A percentile compares a stretch with the other conserved stretches of the same genome.
Evolutionary conservation across 768 basidiomycete genomes (phyloP).

Genomic region (Hericium rajendrae): DNA sequence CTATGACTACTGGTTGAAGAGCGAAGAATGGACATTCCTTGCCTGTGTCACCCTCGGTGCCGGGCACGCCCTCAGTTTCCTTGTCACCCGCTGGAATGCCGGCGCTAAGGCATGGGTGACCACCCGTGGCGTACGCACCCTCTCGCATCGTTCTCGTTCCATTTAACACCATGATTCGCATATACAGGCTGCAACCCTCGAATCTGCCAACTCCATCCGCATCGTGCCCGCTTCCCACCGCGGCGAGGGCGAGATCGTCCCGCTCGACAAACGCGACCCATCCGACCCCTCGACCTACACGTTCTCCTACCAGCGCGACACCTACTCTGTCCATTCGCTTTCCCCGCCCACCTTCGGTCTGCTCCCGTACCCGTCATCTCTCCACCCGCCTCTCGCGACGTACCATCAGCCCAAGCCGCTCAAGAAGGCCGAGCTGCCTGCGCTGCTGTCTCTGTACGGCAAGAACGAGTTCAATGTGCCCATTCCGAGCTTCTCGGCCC

Average conservation of each 20-base stretch:
- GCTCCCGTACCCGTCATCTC: conserved; percentile 82
- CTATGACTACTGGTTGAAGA: conserved; percentile 85
- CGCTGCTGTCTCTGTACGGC: conserved; percentile 64
- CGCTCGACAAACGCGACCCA: conserved; percentile 51
- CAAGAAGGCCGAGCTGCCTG: conserved; percentile 33
- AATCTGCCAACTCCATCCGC: conserved; percentile 73
- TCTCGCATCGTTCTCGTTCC: neutral
- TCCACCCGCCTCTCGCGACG: conserved; percentile 53
- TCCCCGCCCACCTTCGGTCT: conserved; percentile 58
- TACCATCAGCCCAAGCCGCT: conserved; percentile 59
- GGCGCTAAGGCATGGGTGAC: conserved; percentile 73
- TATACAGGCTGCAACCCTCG: conserved; percentile 46
- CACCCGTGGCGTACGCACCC: conserved; percentile 50
- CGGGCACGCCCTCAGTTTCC: conserved; percentile 86
- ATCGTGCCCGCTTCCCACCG: conserved; percentile 74
- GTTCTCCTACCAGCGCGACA: conserved; percentile 93
- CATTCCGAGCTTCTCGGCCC: conserved; percentile 84
- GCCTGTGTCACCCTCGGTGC: conserved; percentile 78
- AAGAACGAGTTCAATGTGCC: conserved; percentile 96
- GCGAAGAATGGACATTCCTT: conserved; percentile 97
- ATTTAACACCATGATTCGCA: neutral
- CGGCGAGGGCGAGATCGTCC: conserved; percentile 85
- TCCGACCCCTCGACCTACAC: conserved; percentile 57
- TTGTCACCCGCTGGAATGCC: conserved; percentile 85
- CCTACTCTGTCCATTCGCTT: conserved; percentile 61